These are phyloP conservation scores for Malassezia yamatoensis DNA, from an alignment of 1,284 basidiomycete genomes.

Conservation along the genomic window DNA sequence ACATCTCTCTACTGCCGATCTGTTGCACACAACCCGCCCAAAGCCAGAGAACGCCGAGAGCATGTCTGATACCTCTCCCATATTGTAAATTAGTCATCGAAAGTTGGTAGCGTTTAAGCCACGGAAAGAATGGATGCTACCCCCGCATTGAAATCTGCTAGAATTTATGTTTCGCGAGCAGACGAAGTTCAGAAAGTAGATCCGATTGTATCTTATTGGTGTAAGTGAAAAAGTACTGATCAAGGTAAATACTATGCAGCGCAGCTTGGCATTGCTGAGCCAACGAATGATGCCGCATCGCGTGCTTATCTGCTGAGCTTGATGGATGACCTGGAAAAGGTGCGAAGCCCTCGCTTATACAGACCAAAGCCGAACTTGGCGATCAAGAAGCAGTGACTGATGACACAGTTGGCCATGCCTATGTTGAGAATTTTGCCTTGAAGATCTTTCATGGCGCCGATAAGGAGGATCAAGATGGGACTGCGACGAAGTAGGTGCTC, in stretches of 20 bases:
- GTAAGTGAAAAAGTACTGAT: constrained; percentile 43
- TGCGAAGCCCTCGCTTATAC: constrained; percentile 33
- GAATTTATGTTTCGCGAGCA: constrained; percentile 76
- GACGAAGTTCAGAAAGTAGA: constrained; percentile 72
- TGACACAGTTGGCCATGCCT: constrained; percentile 71
- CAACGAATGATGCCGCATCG: constrained; percentile 55
- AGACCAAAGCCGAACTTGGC: constrained; percentile 65
- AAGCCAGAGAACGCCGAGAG: no score
- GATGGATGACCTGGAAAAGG: constrained; percentile 66
- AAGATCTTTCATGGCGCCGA: constrained; percentile 81
- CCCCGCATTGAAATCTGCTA: constrained; percentile 51
- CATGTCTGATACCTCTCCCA: neutral
- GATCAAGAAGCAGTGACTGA: constrained; percentile 71
- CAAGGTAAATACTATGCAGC: constrained; percentile 68
- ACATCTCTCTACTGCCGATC: constrained; percentile 25
- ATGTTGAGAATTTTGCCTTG: constrained; percentile 86
- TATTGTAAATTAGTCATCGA: constrained; percentile 3
- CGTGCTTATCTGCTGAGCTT: constrained; percentile 65
- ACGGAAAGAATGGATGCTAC: neutral
- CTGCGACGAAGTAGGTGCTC: constrained; percentile 58
- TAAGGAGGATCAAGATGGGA: constrained; percentile 71
- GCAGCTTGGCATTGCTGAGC: constrained; percentile 68
- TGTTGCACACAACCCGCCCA: neutral
- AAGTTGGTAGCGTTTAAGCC: no score
- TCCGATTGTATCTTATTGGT: constrained; percentile 86